phyloP scores from a whole-genome alignment of 139 green algal species.

The Chlorella sp. region DNA sequence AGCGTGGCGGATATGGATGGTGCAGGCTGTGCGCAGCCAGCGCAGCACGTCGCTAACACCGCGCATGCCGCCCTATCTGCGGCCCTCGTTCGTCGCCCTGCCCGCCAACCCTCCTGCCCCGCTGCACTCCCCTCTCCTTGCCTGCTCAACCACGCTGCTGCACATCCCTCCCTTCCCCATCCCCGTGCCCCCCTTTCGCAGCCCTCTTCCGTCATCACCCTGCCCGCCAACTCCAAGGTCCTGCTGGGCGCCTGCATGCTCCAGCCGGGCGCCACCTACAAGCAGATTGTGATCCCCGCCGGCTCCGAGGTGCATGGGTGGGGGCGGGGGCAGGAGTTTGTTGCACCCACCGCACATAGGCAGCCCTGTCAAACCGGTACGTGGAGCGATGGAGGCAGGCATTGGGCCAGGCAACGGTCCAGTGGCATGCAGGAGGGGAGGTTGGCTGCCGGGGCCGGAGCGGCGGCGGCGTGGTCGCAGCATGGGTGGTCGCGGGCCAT shows the following conservation, averaged over 20 bases:
- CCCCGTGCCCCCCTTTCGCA: not conserved
- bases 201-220: conserved; percentile 18
- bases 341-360: no score
- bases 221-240: conserved; percentile 34
- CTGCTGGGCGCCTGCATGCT: conserved; percentile 34
- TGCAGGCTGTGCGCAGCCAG: not conserved
- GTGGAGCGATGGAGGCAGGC: no score
- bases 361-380: no score
- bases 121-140: not conserved
- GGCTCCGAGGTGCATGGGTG: conserved; percentile 21
- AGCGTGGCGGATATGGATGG: not conserved
- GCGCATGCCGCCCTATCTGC: no score
- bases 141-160: no score
- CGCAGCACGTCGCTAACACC: no score
- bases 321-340: no score
- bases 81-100: no score
- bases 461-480: not conserved
- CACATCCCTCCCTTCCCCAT: not conserved
- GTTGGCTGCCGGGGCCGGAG: not conserved
- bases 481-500: not conserved
- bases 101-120: not conserved
- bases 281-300: conserved; percentile 24
- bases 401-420: no score
- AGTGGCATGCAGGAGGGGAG: no score
- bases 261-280: not conserved